Conservation (phyloP, 805 yeast genomes). For the Saccharomycopsis selenospora region DNA sequence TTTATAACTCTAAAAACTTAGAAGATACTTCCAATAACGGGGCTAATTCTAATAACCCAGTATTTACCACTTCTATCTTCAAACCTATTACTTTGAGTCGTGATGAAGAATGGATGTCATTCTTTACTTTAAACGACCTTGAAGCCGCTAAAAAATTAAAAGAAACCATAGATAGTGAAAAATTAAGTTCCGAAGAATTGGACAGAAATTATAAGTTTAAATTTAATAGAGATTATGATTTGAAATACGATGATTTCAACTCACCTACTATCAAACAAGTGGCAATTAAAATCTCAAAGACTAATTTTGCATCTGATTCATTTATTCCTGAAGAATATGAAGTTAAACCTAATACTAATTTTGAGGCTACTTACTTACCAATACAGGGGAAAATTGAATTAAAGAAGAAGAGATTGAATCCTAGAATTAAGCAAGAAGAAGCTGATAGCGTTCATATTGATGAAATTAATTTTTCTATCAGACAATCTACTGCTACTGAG, state of each 20-base stretch:
- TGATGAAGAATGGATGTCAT: conserved; percentile 75
- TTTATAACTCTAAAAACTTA: conserved; percentile 25
- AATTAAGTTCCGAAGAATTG: conserved; percentile 29
- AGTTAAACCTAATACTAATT: conserved; percentile 30
- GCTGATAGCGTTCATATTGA: conserved; percentile 53
- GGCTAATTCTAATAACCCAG: conserved; percentile 29
- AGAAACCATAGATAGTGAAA: conserved; percentile 38
- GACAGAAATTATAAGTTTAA: conserved; percentile 44
- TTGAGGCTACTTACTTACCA: conserved; percentile 70
- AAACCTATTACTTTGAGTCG: conserved; percentile 60
- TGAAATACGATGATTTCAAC: conserved; percentile 41
- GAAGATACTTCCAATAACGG: conserved; percentile 29
- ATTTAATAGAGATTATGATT: conserved; percentile 74
- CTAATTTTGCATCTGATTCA: conserved; percentile 42
- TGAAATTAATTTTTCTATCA: conserved; percentile 50
- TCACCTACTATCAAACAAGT: conserved; percentile 25
- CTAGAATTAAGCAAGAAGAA: conserved; percentile 42
- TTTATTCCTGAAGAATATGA: not conserved
- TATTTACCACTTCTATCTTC: conserved; percentile 55
- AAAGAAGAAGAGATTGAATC: conserved; percentile 74
- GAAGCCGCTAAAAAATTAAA: conserved; percentile 34
- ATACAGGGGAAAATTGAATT: conserved; percentile 69
- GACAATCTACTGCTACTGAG: conserved; percentile 71
- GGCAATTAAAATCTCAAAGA: conserved; percentile 51
- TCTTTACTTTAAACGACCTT: conserved; percentile 43